Base-by-base conservation (phyloP, 1,284 basidiomycete genomes). In the Cutaneotrichosporon sp. region DNA sequence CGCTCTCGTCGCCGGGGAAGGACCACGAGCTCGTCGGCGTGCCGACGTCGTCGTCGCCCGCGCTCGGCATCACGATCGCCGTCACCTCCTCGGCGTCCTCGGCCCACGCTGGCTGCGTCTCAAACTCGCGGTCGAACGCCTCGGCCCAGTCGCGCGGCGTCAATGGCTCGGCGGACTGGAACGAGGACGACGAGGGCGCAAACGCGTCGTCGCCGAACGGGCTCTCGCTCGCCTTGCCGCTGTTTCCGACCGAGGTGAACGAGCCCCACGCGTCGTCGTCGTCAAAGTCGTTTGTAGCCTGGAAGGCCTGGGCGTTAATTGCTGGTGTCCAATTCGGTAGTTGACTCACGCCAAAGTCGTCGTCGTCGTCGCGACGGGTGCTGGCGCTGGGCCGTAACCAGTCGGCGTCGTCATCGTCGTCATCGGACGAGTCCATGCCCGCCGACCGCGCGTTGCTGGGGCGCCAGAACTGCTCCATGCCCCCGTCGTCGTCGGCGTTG, bases 331-430 rank as follows among this genome's bases (percentile, higher is more conserved):
- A 49, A 29, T 16, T 16, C 1, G 25, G 24, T 18, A 9, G 29
- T 9, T 1, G 13, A 60, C 72, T 71, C 65, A 76, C 76, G 5
- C 73, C 76, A 62, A 76, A 77, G 47, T 77, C 74, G 18, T 75
- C 61, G 42, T 56, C 73, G 25, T 69, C 71, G 31, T 68, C 64
- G 60, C 67, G 45, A 47, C 52, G 57, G 45, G 59, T 67, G 34
- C 65, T 59, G 56, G 67, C n/a, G 51, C 50, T 67, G 0, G 75
- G 75, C 36, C 72, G 58, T 9, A 76, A 58, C 77, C 77, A 79
- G 62, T 76, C 76, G 25, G 72, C 76, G 56, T 78, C 76, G 38
- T 78, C 76, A 42, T 78, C 76, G 57, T 78, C 76, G 5, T 77
- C 75, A 51, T 76, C 74, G 3, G 70, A 72, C 31, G 72, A 74